These are phyloP conservation scores for Pythium folliculosum DNA, from an alignment of 352 stramenopile genomes.

Conservation along the genomic window DNA sequence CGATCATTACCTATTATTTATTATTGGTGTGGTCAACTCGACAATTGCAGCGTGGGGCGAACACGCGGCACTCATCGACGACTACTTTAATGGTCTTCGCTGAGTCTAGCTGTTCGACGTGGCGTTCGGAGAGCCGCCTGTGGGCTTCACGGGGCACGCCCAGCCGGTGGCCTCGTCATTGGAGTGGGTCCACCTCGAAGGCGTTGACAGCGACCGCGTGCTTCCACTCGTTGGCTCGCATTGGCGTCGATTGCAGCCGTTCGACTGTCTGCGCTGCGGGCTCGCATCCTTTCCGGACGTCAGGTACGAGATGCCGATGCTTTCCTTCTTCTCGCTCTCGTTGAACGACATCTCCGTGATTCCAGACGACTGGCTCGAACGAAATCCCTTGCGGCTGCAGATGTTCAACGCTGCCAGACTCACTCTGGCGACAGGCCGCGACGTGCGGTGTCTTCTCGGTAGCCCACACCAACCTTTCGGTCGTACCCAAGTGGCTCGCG, in stretches of 20 bases:
- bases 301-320: background rate
- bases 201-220: background rate
- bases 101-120: constrained; percentile 3
- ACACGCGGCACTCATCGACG: background rate
- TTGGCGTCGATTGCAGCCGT: constrained; percentile 1
- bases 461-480: constrained; percentile 8
- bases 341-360: constrained; percentile 11
- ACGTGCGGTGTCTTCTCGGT: background rate
- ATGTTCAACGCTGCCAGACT: background rate
- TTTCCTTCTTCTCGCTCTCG: background rate
- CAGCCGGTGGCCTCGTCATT: background rate
- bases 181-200: constrained; percentile 19
- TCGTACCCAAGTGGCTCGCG: constrained; percentile 10
- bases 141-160: background rate
- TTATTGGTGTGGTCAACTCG: background rate
- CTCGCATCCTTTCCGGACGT: background rate
- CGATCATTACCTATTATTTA: no score
- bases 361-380: background rate
- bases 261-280: constrained; percentile 8
- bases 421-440: constrained; percentile 9
- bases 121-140: background rate
- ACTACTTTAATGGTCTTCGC: background rate
- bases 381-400: background rate
- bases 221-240: background rate
- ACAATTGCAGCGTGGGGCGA: constrained; percentile 1